Base-by-base conservation (phyloP, 2,329 filamentous ascomycete species). In the Aspergillus sp. region DNA sequence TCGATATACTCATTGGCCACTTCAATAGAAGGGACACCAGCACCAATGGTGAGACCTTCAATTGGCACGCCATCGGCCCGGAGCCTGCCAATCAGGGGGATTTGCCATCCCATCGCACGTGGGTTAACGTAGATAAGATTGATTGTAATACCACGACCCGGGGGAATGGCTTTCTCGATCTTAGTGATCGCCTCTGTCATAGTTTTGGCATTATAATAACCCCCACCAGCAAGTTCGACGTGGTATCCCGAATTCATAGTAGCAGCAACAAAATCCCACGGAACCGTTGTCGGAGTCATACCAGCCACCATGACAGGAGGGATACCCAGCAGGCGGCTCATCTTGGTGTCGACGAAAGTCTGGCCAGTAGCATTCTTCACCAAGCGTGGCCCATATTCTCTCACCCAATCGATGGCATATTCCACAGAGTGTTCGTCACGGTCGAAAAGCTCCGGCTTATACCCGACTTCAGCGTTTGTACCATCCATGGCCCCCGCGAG, bases 381-480 rank as follows among this genome's bases (percentile, higher is more conserved):
- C 44, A 99, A 83, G 59, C 88, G 89, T n/a, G 96, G 95, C 9
- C 93, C 93, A 72, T 95, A 93, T 74, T 97, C 93, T 77, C 96
- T 96, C 57, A 99, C 92, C 96, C 96, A 99, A 76, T 99, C 91
- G 31, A 92, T 89, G 49, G 95, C 93, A 73, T 92, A 98, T 75
- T 93, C 95, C 70, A 99, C 89, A 5, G 95, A 93, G 69, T 97
- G 87, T 72, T 97, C 91, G 72, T 99, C 95, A 57, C 95, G 90
- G 73, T 99, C 93, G 68, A 99, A 99, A 52, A 99, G 83, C 78
- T 99, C 95, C 2, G 93, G 90, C 83, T 99, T 99, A 82, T 97
- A 99, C 55, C 95, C 95, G 61, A 99, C 89, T 76, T 98, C 95
- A 33, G 84, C 82, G 59, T 96, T 89, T 19, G 92, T 92, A 52